Percentiles rank a stretch among this genome's conserved stretches.
phyloP scores from a whole-genome alignment of 75 land plant species.

The Picea glauca region DNA sequence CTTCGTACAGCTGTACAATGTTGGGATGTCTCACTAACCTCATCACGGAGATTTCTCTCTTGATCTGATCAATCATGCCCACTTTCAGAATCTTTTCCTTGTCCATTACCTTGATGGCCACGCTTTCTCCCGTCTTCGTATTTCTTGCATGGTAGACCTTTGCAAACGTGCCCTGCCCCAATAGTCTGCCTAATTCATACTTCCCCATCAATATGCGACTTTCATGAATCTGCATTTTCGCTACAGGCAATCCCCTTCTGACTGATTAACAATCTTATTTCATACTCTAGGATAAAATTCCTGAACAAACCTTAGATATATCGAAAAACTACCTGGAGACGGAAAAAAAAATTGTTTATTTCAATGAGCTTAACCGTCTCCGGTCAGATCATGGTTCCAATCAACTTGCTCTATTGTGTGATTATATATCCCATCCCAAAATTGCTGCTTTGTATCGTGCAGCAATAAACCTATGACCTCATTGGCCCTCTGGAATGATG shows the following conservation, averaged over 20 bases:
- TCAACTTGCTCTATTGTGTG: neutral
- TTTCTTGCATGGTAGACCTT: slow-evolving; percentile 64
- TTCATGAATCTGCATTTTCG: slow-evolving; percentile 27
- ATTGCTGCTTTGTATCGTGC: slow-evolving; percentile 6
- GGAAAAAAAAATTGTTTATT: neutral
- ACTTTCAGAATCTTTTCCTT: slow-evolving; percentile 62
- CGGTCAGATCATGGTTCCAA: neutral
- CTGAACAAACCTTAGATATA: neutral
- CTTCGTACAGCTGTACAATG: slow-evolving; percentile 52
- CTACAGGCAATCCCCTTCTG: neutral
- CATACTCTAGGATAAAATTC: neutral
- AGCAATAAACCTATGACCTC: neutral
- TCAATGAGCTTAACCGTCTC: slow-evolving; percentile 4
- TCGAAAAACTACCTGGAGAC: too few species aligned
- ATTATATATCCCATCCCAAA: neutral
- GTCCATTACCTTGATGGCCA: slow-evolving; percentile 69
- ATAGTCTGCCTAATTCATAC: slow-evolving; percentile 56
- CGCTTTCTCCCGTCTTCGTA: slow-evolving; percentile 39
- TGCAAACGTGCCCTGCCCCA: slow-evolving; percentile 80
- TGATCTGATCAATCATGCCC: slow-evolving; percentile 39
- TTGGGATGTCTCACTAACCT: slow-evolving; percentile 53
- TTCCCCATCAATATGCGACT: slow-evolving; percentile 46
- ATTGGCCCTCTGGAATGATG: neutral
- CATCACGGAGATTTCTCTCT: slow-evolving; percentile 51
- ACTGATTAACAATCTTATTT: neutral